Evolutionary conservation across 208 protist genomes (phyloP).

Genomic region (Willaertia magna): DNA sequence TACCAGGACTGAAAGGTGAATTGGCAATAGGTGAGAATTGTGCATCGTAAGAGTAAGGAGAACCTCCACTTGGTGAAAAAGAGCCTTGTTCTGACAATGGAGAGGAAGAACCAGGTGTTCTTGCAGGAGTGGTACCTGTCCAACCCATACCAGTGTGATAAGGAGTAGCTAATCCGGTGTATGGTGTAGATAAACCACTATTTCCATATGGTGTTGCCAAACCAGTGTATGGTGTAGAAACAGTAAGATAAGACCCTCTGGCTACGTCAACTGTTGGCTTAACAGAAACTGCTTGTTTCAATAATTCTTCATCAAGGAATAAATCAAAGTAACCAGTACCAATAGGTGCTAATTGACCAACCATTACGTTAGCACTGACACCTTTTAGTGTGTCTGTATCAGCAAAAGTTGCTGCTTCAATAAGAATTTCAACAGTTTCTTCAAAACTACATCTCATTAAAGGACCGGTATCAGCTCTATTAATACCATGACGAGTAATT

Average conservation of each 20-base stretch:
- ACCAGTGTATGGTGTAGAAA: neutral
- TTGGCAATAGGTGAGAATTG: constrained; percentile 51
- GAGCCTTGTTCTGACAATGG: neutral
- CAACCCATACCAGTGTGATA: neutral
- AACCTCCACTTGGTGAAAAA: neutral
- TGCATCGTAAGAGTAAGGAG: constrained; percentile 14
- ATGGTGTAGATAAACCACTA: neutral
- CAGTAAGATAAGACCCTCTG: neutral
- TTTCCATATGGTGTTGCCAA: neutral
- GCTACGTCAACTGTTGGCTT: no score
- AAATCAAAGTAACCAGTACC: constrained; percentile 94
- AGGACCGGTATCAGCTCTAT: constrained; percentile 81
- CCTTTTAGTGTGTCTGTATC: constrained; percentile 85
- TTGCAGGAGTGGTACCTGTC: neutral
- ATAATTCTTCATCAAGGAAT: constrained; percentile 73
- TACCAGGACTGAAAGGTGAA: constrained; percentile 41
- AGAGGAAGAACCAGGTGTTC: neutral
- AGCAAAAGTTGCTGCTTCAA: constrained; percentile 87
- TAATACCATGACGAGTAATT: constrained; percentile 88
- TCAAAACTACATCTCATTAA: constrained; percentile 98
- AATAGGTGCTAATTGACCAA: constrained; percentile 86
- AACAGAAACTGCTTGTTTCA: constrained; percentile 50
- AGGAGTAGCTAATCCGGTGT: neutral
- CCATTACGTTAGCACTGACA: constrained; percentile 93
- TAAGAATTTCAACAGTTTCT: constrained; percentile 97